These are phyloP conservation scores for Fraxinus greggii DNA, from an alignment of 305 asterid genomes.

Conservation along the genomic window DNA sequence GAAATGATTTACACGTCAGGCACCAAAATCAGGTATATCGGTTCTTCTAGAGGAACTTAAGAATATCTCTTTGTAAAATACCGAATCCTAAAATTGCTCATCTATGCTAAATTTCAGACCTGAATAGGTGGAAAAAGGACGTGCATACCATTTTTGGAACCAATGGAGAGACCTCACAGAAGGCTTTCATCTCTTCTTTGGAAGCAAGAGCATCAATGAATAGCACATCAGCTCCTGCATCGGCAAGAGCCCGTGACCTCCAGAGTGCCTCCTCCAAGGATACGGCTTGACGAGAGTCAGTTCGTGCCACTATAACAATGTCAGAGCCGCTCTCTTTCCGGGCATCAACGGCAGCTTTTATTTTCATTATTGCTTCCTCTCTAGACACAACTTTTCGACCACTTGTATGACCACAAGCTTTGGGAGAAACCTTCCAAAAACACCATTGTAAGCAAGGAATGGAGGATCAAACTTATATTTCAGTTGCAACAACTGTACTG, in stretches of 20 bases:
- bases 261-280: constrained; percentile 84
- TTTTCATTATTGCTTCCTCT: constrained; percentile 81
- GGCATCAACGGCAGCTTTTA: constrained; percentile 93
- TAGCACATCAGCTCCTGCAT: constrained; percentile 94
- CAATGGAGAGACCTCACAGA: constrained; percentile 69
- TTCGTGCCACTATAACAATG: constrained; percentile 90
- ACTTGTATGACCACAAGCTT: constrained; percentile 95
- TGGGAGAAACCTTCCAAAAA: constrained; percentile 69
- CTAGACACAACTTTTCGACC: constrained; percentile 85
- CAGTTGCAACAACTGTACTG: background rate
- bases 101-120: constrained; percentile 2
- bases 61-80: background rate
- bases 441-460: constrained; percentile 20
- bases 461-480: constrained; percentile 6
- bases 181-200: constrained; percentile 85
- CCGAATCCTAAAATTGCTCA: background rate
- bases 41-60: background rate
- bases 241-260: constrained; percentile 82
- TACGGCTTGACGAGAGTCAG: constrained; percentile 94
- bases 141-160: constrained; percentile 76
- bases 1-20: background rate
- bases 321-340: constrained; percentile 87
- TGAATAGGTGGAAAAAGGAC: constrained; percentile 1
- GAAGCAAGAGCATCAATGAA: constrained; percentile 94
- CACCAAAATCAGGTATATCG: background rate